These are phyloP conservation scores for Neofusicoccum laricinum DNA, from an alignment of 2,329 filamentous ascomycete species.

Conservation along the genomic window DNA sequence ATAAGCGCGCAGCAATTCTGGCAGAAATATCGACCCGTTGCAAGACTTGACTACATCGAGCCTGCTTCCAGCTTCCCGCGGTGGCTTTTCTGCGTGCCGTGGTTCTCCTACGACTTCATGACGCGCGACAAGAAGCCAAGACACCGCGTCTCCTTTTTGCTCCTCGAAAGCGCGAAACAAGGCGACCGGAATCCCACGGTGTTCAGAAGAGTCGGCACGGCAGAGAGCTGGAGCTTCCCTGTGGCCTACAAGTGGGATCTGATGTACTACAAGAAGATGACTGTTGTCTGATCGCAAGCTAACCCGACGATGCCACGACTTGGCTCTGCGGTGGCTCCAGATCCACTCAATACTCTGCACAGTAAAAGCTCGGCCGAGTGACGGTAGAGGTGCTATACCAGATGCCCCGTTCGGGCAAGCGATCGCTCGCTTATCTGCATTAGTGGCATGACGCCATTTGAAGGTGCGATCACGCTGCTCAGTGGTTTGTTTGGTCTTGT, in stretches of 20 bases:
- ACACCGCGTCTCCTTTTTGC: neutral
- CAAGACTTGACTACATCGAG: neutral
- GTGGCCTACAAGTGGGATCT: conserved; percentile 2
- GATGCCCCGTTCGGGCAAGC: neutral
- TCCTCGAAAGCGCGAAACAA: neutral
- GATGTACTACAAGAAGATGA: neutral
- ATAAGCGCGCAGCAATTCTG: neutral
- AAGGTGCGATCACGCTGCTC: neutral
- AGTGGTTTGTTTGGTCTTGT: neutral
- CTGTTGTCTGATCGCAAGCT: neutral
- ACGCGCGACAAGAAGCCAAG: neutral
- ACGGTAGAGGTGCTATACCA: neutral
- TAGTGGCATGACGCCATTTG: conserved; percentile 7
- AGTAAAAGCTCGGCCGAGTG: neutral
- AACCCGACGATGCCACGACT: no score
- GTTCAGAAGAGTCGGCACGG: neutral
- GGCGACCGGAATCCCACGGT: neutral
- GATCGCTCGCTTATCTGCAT: neutral
- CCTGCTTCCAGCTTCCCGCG: neutral
- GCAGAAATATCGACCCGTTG: neutral
- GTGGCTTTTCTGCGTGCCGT: neutral
- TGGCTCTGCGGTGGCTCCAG: no score
- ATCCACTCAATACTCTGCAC: no score
- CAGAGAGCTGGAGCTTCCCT: neutral
- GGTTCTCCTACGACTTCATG: conserved; percentile 5